Evolutionary conservation across 2,329 filamentous ascomycete species (phyloP).

Genomic region (Penicillium sp.): DNA sequence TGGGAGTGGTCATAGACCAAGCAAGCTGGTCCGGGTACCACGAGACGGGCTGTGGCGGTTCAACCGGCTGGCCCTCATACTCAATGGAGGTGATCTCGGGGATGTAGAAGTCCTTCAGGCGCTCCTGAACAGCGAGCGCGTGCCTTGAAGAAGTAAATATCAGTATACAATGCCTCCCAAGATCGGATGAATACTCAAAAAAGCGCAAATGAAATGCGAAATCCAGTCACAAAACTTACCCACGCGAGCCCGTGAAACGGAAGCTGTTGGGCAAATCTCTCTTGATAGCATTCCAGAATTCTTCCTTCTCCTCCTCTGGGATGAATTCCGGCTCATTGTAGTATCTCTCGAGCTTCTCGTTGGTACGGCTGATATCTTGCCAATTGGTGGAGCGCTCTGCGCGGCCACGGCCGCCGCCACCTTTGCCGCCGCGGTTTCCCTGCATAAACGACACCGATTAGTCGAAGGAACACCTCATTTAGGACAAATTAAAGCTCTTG

Average conservation of each 20-base stretch:
- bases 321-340: constrained; percentile 81
- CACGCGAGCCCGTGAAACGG: constrained; percentile 93
- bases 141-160: constrained; percentile 62
- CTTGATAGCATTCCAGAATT: constrained; percentile 83
- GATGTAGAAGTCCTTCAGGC: constrained; percentile 86
- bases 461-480: constrained; percentile 10
- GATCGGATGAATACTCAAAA: not conserved
- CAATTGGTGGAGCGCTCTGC: constrained; percentile 53
- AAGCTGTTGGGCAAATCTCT: constrained; percentile 95
- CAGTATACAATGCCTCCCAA: constrained; percentile 1
- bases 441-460: constrained; percentile 35
- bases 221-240: constrained; percentile 57
- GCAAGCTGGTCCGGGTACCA: constrained; percentile 97
- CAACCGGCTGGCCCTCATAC: constrained; percentile 80
- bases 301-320: constrained; percentile 74
- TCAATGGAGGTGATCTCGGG: constrained; percentile 86
- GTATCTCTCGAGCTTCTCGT: constrained; percentile 83
- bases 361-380: constrained; percentile 73
- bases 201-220: not conserved
- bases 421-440: constrained; percentile 45
- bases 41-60: constrained; percentile 78
- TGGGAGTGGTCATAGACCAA: constrained; percentile 98
- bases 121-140: constrained; percentile 88
- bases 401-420: constrained; percentile 50
- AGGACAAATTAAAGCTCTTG: not conserved